These are phyloP conservation scores for Malassezia caprae DNA, from an alignment of 1,284 basidiomycete species.

Conservation along the genomic window DNA sequence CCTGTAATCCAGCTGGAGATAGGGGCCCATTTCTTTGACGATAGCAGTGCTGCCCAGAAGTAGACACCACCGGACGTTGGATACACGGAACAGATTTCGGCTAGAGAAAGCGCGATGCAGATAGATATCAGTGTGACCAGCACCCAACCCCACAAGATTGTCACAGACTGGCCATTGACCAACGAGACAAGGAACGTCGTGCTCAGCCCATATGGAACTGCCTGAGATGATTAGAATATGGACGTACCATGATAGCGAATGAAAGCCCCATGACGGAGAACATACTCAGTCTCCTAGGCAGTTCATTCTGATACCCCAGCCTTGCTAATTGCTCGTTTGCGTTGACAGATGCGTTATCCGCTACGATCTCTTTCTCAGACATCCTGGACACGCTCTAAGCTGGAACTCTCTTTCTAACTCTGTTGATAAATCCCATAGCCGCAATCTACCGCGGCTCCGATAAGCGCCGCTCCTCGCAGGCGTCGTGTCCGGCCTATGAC, in stretches of 20 bases:
- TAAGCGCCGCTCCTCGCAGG: background rate
- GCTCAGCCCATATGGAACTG: conserved; percentile 50
- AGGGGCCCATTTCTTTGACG: conserved; percentile 50
- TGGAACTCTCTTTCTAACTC: background rate
- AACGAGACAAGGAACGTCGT: conserved; percentile 51
- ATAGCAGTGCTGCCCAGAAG: conserved; percentile 51
- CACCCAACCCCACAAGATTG: conserved; percentile 51
- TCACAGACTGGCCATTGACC: conserved; percentile 49
- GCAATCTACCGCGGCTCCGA: background rate
- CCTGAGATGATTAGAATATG: conserved; percentile 11
- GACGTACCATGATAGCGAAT: background rate
- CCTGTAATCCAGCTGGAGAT: conserved; percentile 51
- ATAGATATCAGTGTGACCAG: conserved; percentile 51
- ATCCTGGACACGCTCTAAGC: background rate
- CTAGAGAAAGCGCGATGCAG: conserved; percentile 50
- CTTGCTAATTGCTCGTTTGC: background rate
- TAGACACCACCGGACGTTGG: conserved; percentile 52
- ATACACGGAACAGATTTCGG: conserved; percentile 52
- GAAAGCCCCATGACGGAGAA: background rate
- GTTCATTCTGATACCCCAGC: background rate
- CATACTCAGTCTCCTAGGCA: background rate
- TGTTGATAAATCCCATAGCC: background rate
- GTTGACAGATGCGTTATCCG: background rate
- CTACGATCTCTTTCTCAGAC: background rate
- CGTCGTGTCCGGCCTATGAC: background rate